phyloP scores from a whole-genome alignment of 495 filamentous ascomycete genomes.

The Copromyces sp. region DNA sequence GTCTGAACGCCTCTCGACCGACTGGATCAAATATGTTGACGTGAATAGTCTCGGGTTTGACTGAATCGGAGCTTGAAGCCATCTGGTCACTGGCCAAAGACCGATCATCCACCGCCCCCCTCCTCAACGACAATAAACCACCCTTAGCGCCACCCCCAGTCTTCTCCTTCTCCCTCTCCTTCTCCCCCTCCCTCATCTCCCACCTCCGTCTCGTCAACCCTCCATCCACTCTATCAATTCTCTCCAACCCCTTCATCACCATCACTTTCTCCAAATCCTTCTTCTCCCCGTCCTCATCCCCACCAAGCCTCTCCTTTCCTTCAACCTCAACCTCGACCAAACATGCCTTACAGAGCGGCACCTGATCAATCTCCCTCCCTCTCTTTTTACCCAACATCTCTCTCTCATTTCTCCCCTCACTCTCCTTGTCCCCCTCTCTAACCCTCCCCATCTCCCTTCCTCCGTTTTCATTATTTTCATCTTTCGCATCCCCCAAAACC shows the following conservation, averaged over 20 bases:
- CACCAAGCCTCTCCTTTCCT: conserved; percentile 8
- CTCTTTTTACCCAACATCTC: conserved; percentile 3
- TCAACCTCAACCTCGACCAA: conserved; percentile 18
- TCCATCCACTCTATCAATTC: conserved; percentile 17
- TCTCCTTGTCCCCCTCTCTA: background rate
- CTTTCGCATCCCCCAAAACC: conserved; percentile 6
- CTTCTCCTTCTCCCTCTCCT: conserved; percentile 8
- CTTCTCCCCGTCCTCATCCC: background rate
- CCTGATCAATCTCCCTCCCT: conserved; percentile 20
- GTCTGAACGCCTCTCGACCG: conserved; percentile 27
- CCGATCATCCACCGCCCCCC: background rate
- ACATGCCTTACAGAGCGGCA: conserved; percentile 28
- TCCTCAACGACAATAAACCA: background rate
- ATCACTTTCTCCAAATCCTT: background rate
- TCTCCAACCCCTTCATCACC: conserved; percentile 17
- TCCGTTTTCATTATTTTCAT: background rate
- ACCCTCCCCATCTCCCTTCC: background rate
- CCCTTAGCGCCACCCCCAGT: background rate
- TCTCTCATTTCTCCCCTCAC: background rate
- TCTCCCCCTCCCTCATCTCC: conserved; percentile 11
- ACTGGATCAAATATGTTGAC: conserved; percentile 33
- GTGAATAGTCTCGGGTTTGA: conserved; percentile 21
- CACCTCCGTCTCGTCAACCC: conserved; percentile 18
- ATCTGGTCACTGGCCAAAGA: background rate
- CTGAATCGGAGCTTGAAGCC: background rate